Evolutionary conservation across 1,284 basidiomycete species (phyloP), one percentile per base, ranked within the genome.

Genomic region (Ceratobasidium sp.): DNA sequence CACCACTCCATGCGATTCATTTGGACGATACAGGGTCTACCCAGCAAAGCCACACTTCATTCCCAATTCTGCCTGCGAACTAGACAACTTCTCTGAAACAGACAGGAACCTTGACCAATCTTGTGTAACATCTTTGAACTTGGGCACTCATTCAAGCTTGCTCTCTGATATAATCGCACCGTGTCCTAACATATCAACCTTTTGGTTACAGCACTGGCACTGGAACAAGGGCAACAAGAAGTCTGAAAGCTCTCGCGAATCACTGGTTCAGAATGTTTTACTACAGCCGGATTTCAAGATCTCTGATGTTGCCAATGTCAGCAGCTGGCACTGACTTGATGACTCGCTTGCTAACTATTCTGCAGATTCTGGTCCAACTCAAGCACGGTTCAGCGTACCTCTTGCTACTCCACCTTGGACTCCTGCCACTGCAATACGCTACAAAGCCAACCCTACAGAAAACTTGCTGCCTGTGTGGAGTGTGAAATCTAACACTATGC

Each of bases 1-100:
- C 31, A 42, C 23, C 2, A 68, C 66, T 6, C 17, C 20, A 1
- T 51, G 51, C 6, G 69, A 73, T 49, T 33, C 45, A 13, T 73
- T 73, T 73, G 69, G 69, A 15, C 56, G 42, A 26, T 73, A 61
- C 35, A 23, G 45, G 35, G 35, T 73, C 7, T 73, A 73, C 17
- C 26, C 23, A n/a, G 13, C 23, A 7, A 45, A 60, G 23, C 69
- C 69, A 10, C 13, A 20, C 3, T 20, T 42, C 6, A 73, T 73
- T 35, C 69, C 69, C 4, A 39, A 73, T n/a, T 33, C 58, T 7
- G 26, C 17, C 10, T 61, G 42, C 45, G 56, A 47, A 2, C 42
- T 61, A 23, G 37, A 20, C 2, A 28, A 61, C 56, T 7, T 51
- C 2, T 45, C 17, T 20, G 37, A 45, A 13, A 42, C 53, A 13